Evolutionary conservation across 148 eudicot species (phyloP), one percentile per base, ranked within the genome.

Genomic region (Salicornia ramosissima): DNA sequence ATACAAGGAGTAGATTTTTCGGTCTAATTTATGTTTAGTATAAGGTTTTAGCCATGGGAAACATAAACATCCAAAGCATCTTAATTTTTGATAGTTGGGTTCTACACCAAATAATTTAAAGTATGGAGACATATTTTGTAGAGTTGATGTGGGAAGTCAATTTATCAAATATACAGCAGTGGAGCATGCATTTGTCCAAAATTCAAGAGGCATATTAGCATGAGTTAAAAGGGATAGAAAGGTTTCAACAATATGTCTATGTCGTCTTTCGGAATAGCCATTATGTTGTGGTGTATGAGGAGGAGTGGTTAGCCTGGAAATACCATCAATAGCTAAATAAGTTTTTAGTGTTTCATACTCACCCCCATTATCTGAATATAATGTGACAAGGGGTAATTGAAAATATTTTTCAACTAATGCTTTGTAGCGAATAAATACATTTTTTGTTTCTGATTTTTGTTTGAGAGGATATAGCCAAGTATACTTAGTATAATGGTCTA

Each of bases 401-500:
- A 68, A 68, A 9, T 28, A 49, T 49, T 68, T 29, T 52, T 52
- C 43, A 6, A 49, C 45, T 3, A 28, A 68, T 1, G 40, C 26
- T 0, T 52, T 49, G 2, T 24, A 68, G 0, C 56, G 36, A 15
- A 49, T 18, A 9, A 68, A 68, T 9, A n/a, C 18, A 10, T 16
- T 1, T 13, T 49, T 26, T 6, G 40, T 52, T 0, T 68, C 28
- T 0, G 60, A 49, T 51, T 68, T 68, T 49, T 34, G 19, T 31
- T 69, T 69, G 8, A 69, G 14, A 2, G 62, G 62, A 22, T 31
- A 69, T 4, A 69, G 9, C 72, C 72, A 69, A 0, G 25, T 67
- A 19, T 67, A 50, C 2, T 31, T 47, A 2, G 70, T 47, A 11
- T 21, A 51, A 22, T 67, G 70, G 50, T 67, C 70, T 14, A 67